phyloP scores from a whole-genome alignment of 495 filamentous ascomycete species.

The Hypoxylon perforatum region DNA sequence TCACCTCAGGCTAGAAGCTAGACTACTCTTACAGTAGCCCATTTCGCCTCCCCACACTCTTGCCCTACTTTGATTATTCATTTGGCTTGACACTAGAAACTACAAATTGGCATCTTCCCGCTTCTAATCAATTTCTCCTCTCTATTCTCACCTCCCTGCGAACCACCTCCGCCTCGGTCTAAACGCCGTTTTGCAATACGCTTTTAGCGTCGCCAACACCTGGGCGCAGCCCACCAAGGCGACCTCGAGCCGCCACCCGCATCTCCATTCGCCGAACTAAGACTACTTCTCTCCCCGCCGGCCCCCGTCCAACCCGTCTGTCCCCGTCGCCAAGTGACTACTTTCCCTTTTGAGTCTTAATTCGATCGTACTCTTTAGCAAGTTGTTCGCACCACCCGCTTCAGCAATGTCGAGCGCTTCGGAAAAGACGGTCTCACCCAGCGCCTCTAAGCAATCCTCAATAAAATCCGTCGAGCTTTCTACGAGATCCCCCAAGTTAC shows the following conservation, averaged over 20 bases:
- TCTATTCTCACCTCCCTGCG: constrained; percentile 31
- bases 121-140: constrained; percentile 31
- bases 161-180: constrained; percentile 16
- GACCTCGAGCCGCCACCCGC: constrained; percentile 44
- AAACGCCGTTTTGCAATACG: constrained; percentile 44
- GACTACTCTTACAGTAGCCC: constrained; percentile 22
- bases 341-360: constrained; percentile 39
- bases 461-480: constrained; percentile 56
- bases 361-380: constrained; percentile 4
- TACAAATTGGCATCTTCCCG: constrained; percentile 48
- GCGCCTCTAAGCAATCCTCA: constrained; percentile 58
- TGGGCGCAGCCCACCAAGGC: constrained; percentile 49
- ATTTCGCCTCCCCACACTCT: constrained; percentile 39
- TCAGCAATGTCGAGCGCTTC: constrained; percentile 48
- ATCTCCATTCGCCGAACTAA: constrained; percentile 39
- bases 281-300: constrained; percentile 32
- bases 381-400: constrained; percentile 1
- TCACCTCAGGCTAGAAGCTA: constrained; percentile 20
- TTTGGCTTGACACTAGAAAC: constrained; percentile 26
- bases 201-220: constrained; percentile 39
- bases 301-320: constrained; percentile 34
- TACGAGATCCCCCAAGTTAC: constrained; percentile 54
- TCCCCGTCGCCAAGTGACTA: constrained; percentile 44
- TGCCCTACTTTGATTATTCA: constrained; percentile 46
- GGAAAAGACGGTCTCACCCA: constrained; percentile 51